Percentiles rank a stretch among this genome's conserved stretches.
These are phyloP conservation scores for Camellia sinensis DNA, from an alignment of 148 eudicot genomes.

Conservation along the genomic window DNA sequence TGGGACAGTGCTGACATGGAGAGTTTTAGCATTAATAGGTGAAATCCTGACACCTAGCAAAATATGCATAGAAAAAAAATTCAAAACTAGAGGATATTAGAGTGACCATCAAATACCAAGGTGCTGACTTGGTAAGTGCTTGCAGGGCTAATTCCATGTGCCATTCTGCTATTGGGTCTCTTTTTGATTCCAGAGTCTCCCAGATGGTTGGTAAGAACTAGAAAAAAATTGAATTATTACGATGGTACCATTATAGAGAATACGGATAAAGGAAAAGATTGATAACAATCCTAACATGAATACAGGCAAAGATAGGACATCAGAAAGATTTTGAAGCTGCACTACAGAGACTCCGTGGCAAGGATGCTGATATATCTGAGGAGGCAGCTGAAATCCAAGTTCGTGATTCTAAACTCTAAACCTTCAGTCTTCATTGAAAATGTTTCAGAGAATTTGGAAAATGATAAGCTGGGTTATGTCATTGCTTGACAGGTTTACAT, in stretches of 20 bases:
- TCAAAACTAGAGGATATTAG: background rate
- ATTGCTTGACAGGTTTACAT: conserved; percentile 50
- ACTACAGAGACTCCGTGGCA: conserved; percentile 70
- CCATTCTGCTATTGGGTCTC: conserved; percentile 64
- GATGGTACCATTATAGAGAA: background rate
- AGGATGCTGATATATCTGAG: conserved; percentile 51
- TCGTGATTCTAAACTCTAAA: conserved; percentile 2
- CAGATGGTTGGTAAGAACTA: conserved; percentile 83
- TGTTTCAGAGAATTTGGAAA: background rate
- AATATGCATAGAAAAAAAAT: background rate
- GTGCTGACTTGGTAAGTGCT: conserved; percentile 17
- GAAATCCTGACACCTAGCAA: background rate
- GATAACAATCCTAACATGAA: no score
- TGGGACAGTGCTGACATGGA: conserved; percentile 80
- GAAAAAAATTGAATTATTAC: background rate
- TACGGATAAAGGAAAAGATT: background rate
- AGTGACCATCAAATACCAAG: background rate
- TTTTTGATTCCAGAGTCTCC: conserved; percentile 90
- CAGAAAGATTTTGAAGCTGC: conserved; percentile 67
- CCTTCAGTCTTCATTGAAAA: background rate
- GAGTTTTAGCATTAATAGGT: conserved; percentile 81
- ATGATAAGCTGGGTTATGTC: conserved; percentile 1
- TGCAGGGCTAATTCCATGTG: conserved; percentile 86
- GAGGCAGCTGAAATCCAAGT: conserved; percentile 92
- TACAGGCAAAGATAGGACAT: conserved; percentile 69